Evolutionary conservation across 805 yeast species (phyloP), one percentile per base, ranked within the genome.

Genomic region (Candida coleopterorum): DNA sequence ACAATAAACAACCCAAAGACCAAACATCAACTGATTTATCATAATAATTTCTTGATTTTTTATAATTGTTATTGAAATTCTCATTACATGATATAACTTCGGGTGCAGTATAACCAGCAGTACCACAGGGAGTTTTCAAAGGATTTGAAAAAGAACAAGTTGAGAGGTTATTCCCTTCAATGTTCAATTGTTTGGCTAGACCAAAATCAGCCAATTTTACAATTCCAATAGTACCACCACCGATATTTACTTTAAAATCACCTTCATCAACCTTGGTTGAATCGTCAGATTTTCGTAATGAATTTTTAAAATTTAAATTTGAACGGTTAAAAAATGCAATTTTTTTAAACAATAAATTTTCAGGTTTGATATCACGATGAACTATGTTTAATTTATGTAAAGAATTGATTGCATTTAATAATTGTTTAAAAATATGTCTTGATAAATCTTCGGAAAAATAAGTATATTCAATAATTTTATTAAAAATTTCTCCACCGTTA

Each of bases 331-430:
- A 43, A 36, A 64, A 60, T 2, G 71, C 70, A 18, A 72, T 73
- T 1, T 80, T 82, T 29, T 72, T 68, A 53, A 81, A 85, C 28
- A 84, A 60, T 31, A 84, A 59, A 53, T 84, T 84, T 46, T 84
- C 94, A 1, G 94, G 94, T 57, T 84, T 84, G 50, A 84, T 83
- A 55, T 84, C 94, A 29, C 94, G 64, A 55, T 84, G 94, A 17
- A 83, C 94, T 11, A 79, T 72, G 42, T 76, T 81, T 37, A 80
- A 80, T 29, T 55, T 53, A 52, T 84, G 94, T 33, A 85, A 61
- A 53, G 82, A 79, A 31, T 81, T 73, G 16, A 84, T 72, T 1
- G 90, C 81, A 32, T 73, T 66, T 4, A 85, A 82, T 23, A 85
- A 79, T 53, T 84, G 94, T 28, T 71, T 52, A 42, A 85, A 82